Evolutionary conservation across 257 asterid genomes (phyloP), one percentile per base, ranked within the genome.

Genomic region (Galeopsis tetrahit): DNA sequence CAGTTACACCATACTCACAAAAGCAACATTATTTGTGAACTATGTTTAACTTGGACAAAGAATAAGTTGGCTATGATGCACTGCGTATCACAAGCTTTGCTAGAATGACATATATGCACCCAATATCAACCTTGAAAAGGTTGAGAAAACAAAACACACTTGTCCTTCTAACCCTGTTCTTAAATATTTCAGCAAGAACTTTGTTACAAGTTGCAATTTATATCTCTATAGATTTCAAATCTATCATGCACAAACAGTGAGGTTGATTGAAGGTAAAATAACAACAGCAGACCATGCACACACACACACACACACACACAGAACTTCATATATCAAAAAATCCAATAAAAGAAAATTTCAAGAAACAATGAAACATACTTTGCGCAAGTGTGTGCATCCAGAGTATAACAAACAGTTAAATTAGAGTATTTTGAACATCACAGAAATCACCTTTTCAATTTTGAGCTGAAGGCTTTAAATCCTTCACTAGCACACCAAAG

Each of bases 401-500:
- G 52, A 68, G 66, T 46, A 49, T 17, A 58, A 70, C 57, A 61
- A 51, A 62, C 58, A 38, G 63, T 60, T 60, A 69, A 52, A 38
- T 44, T 28, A 73, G 46, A 55, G 62, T 33, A 55, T 36, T 53
- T 68, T 74, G 39, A 63, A 72, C 72, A 58, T 57, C 68, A 73
- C 38, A 44, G 68, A 32, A 48, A 65, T 71, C 76, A 94, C 99
- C 99, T 95, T 76, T 89, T 91, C 79, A 85, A 72, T 85, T 92
- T 95, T 43, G 93, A 85, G 86, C 89, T 90, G 86, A 89, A 95
- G 72, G 97, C 93, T 82, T 84, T 86, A 77, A 95, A 95, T 76
- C 99, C 96, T 69, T 95, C 98, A 78, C 99, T 91, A 63, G 98
- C 96, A 79, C 98, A 91, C 99, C 99, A 95, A 53, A 95, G 93